Base-by-base conservation (phyloP, 345 rosid genomes). In the Camelina laxa region DNA sequence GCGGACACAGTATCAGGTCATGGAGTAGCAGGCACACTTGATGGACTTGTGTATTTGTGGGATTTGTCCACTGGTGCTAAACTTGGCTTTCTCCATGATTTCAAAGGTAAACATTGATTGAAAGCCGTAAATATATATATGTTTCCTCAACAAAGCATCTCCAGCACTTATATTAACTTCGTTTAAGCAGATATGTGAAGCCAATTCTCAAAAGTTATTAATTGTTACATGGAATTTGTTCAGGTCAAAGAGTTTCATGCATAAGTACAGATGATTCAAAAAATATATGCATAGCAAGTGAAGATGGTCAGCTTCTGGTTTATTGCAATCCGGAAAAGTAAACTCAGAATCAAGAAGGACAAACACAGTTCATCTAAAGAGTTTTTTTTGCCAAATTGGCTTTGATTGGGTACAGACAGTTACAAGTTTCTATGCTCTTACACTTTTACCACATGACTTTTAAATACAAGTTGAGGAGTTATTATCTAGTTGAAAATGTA, bases 1-100 rank as follows among this genome's bases (percentile, higher is more conserved):
- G 66, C 73, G 3, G 85, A 85, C 27, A 74, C 86, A 65, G 72
- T 77, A 64, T 66, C 77, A 75, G 91, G 91, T 67, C 72, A 81
- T 44, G 98, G 98, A 73, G 82, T 94, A 79, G 70, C 85, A 27
- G 96, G 91, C 39, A 94, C 97, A 58, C 7, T 53, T 22, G 95
- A 90, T 44, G 98, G 97, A 51, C 69, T 77, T 14, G 86, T 92
- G 67, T 90, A 84, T 68, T 11, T 80, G 74, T 92, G 96, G 97
- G 93, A 92, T 60, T 65, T 90, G 76, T 79, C 84, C 31, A 86
- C 87, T 1, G 97, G 98, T 64, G 65, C 48, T 24, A 89, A 74
- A 78, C 84, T 92, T 35, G 91, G 91, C 7, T 79, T 67, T 44
- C 84, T 85, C 71, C 90, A 89, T 80, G 82, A 85, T 78, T 87